These are phyloP conservation scores for Linnemannia hyalina DNA, from an alignment of 192 early-diverging fungal genomes.

Conservation along the genomic window DNA sequence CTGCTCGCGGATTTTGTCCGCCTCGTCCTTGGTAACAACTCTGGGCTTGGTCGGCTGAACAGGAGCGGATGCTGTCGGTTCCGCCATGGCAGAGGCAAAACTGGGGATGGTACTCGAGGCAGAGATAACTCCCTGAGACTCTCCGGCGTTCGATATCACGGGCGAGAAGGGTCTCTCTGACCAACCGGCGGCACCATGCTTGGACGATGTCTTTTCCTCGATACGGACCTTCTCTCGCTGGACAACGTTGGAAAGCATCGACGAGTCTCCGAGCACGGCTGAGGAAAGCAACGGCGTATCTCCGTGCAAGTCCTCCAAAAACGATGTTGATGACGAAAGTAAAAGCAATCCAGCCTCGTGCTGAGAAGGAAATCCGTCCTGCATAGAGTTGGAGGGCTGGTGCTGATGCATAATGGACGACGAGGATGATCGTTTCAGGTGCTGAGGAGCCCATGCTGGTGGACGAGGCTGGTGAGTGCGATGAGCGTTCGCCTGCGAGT, in stretches of 20 bases:
- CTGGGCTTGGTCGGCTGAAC: background rate
- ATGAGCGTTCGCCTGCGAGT: conserved; percentile 4
- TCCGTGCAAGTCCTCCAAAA: conserved; percentile 21
- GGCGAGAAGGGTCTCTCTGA: conserved; percentile 48
- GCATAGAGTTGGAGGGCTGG: conserved; percentile 24
- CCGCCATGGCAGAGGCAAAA: conserved; percentile 10
- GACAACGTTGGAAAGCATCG: conserved; percentile 41
- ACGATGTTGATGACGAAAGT: conserved; percentile 42
- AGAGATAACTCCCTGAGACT: background rate
- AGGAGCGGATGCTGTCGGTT: background rate
- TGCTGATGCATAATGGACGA: conserved; percentile 37
- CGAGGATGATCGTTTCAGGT: conserved; percentile 24
- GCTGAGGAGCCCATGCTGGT: conserved; percentile 43
- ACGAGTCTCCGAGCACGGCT: conserved; percentile 6
- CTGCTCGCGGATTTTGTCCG: conserved; percentile 34
- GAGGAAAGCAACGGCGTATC: conserved; percentile 39
- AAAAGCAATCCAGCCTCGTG: conserved; percentile 14
- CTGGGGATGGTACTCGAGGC: background rate
- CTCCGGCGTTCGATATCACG: conserved; percentile 15
- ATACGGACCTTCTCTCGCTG: conserved; percentile 50
- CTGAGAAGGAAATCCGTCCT: background rate
- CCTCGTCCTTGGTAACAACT: conserved; percentile 14
- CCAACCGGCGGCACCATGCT: conserved; percentile 48
- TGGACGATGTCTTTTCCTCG: conserved; percentile 36
- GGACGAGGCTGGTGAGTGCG: conserved; percentile 24